Conservation (phyloP, 352 stramenopile genomes). For the Phytophthora ramorum region DNA sequence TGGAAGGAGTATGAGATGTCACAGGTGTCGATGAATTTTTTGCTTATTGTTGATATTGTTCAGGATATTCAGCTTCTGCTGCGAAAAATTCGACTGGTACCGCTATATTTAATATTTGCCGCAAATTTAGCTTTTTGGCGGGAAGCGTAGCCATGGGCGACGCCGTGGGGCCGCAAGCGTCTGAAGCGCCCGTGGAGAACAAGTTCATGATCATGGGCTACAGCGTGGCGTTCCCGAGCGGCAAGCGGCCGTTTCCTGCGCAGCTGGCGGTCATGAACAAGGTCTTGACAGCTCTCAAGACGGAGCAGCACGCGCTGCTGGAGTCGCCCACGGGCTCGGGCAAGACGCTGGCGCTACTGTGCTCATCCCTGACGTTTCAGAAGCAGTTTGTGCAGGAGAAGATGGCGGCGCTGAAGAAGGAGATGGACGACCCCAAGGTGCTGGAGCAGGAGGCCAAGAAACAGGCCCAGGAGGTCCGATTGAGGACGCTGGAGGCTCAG, state of each 20-base stretch:
- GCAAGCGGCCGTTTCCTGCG: slow-evolving; percentile 85
- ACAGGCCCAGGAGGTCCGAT: slow-evolving; percentile 22
- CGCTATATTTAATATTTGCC: no score
- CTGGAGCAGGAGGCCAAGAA: slow-evolving; percentile 21
- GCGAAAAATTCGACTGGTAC: no score
- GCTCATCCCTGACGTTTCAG: slow-evolving; percentile 86
- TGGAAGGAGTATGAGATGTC: no score
- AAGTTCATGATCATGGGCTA: slow-evolving; percentile 85
- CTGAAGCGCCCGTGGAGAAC: slow-evolving; percentile 10
- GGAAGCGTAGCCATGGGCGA: slow-evolving; percentile 15
- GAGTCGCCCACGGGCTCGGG: slow-evolving; percentile 87
- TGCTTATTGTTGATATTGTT: no score
- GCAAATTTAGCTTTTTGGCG: neutral
- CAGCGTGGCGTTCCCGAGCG: slow-evolving; percentile 75
- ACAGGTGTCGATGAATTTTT: no score
- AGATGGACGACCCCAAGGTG: slow-evolving; percentile 14
- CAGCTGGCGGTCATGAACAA: slow-evolving; percentile 91
- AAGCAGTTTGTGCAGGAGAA: slow-evolving; percentile 57
- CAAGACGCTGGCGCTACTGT: slow-evolving; percentile 88
- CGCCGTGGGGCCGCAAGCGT: neutral
- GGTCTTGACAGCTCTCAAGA: slow-evolving; percentile 83
- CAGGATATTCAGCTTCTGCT: no score
- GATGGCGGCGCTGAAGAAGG: slow-evolving; percentile 7
- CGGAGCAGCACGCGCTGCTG: slow-evolving; percentile 79
- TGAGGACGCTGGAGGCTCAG: slow-evolving; percentile 26